Percentiles rank a stretch among this genome's conserved stretches.
phyloP scores from a whole-genome alignment of 2,329 filamentous ascomycete genomes.

The Falciphora oryzae region DNA sequence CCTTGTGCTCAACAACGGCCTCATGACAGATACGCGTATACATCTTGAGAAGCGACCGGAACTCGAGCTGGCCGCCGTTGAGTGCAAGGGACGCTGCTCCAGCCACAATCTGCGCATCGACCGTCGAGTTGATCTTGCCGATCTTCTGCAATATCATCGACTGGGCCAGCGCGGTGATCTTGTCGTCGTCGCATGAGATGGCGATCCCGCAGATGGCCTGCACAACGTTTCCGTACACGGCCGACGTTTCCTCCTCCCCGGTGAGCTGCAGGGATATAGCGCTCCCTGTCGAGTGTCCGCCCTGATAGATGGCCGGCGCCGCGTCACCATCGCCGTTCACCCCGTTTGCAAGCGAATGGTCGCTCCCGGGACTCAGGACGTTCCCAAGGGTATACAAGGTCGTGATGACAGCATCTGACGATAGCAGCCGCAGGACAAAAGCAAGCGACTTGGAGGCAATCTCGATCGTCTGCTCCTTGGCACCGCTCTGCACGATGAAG shows the following conservation, averaged over 20 bases:
- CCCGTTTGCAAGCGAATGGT: conserved; percentile 48
- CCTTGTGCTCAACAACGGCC: conserved; percentile 64
- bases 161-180: conserved; percentile 87
- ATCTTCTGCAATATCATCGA: conserved; percentile 97
- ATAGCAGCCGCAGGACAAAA: conserved; percentile 72
- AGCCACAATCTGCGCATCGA: conserved; percentile 80
- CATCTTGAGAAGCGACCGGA: conserved; percentile 78
- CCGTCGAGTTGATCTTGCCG: conserved; percentile 69
- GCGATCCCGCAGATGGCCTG: conserved; percentile 92
- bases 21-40: conserved; percentile 71
- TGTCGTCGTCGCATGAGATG: conserved; percentile 72
- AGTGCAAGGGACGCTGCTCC: conserved; percentile 75
- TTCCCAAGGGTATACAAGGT: conserved; percentile 97
- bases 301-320: conserved; percentile 41
- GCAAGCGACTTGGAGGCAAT: conserved; percentile 83
- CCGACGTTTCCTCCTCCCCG: conserved; percentile 71
- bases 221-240: conserved; percentile 83
- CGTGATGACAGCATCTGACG: conserved; percentile 89
- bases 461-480: conserved; percentile 61
- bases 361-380: conserved; percentile 70
- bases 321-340: conserved; percentile 37
- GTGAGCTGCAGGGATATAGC: conserved; percentile 71
- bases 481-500: conserved; percentile 80
- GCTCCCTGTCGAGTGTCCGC: conserved; percentile 61
- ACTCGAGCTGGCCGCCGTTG: conserved; percentile 72